Base-by-base conservation (phyloP, 306 rosid genomes). In the Sicyos baderoa region DNA sequence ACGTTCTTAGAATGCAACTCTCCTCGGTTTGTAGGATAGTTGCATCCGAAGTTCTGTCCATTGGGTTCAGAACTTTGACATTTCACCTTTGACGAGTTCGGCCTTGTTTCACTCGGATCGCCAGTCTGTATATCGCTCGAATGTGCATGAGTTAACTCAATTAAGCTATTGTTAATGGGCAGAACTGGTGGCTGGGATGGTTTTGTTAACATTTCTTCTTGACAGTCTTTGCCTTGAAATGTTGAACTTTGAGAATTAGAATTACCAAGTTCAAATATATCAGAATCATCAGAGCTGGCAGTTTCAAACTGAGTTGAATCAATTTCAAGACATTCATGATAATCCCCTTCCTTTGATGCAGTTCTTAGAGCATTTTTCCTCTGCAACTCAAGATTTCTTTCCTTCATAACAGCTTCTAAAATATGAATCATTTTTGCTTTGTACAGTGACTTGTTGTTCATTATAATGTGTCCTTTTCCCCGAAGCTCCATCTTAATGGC, bases 271-370 rank as follows among this genome's bases (percentile, higher is more conserved):
- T 89, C 95, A 35, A 79, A 61, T 56, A 76, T 32, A 75, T 93
- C 99, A 75, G 99, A 90, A 74, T 83, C 97, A 77, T 90, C 99
- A 12, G 96, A 90, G 84, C 96, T 88, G 54, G 75, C 79, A 63
- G 64, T 71, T 9, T 93, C 96, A 71, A 88, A 88, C 25, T 86
- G 97, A 65, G 90, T 70, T 29, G 96, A 83, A 85, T 93, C 99
- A 72, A 86, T 90, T 81, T 90, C 97, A 70, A 90, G 89, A 74
- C 85, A 86, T 79, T 93, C 97, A 4, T 79, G 90, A 68, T 68
- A 72, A 66, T 87, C 89, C 29, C 85, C 87, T 65, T 89, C 96
- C 78, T 81, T 85, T 52, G 68, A 37, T 45, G 63, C 59, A 66
- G 67, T 68, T 77, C 81, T 85, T 70, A 75, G 45, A 72, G 63